Percentiles rank a stretch among this genome's conserved stretches.
These are phyloP conservation scores for Allium fistulosum DNA, from an alignment of 106 monocot species.

Conservation along the genomic window DNA sequence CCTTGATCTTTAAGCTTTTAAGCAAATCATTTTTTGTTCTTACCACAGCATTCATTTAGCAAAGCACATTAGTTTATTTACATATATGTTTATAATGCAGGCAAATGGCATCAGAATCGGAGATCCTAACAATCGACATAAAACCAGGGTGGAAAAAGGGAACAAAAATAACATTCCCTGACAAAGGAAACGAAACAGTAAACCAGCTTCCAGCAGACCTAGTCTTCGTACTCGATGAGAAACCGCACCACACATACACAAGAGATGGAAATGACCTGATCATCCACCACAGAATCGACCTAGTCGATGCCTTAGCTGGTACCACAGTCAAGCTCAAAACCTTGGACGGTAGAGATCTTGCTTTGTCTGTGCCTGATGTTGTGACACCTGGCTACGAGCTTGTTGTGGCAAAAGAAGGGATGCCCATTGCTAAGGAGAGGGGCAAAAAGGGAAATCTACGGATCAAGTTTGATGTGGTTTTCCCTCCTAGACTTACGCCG, in stretches of 20 bases:
- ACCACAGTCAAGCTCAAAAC: constrained; percentile 31
- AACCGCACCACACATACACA: constrained; percentile 47
- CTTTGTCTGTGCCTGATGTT: constrained; percentile 27
- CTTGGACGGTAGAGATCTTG: constrained; percentile 41
- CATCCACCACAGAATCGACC: constrained; percentile 26
- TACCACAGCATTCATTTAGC: too few relatives aligned
- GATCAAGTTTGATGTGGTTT: constrained; percentile 51
- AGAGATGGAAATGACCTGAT: constrained; percentile 55
- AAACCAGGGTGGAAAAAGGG: constrained; percentile 78
- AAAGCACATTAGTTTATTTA: not conserved
- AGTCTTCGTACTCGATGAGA: constrained; percentile 53
- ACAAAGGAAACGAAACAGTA: constrained; percentile 37
- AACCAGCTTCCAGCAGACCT: constrained; percentile 16
- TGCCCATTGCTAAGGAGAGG: constrained; percentile 42
- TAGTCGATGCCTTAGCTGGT: constrained; percentile 53
- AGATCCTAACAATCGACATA: constrained; percentile 51
- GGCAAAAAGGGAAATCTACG: constrained; percentile 33
- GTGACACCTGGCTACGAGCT: constrained; percentile 48
- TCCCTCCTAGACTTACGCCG: constrained; percentile 32
- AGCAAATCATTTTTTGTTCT: too few relatives aligned
- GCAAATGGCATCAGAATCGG: constrained; percentile 22
- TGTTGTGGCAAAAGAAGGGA: constrained; percentile 43
- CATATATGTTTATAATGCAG: constrained; percentile 8
- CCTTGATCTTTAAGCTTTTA: too few relatives aligned
- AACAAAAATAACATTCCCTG: constrained; percentile 61